Base-by-base conservation (phyloP, 2,329 filamentous ascomycete species). In the Aspergillus thermomutatus region DNA sequence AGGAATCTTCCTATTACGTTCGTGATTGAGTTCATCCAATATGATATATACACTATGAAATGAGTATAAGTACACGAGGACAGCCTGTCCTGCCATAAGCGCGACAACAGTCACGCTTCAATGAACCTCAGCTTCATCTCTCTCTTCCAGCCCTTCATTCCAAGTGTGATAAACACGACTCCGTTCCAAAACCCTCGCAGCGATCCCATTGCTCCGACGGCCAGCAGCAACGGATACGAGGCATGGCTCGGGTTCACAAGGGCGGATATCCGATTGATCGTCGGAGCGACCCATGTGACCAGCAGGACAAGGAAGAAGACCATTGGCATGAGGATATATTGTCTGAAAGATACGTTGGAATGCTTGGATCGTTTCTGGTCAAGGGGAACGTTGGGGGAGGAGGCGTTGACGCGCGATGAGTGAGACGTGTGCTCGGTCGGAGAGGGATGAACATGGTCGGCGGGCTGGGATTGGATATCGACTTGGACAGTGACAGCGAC, bases 151-250 rank as follows among this genome's bases (percentile, higher is more conserved):
- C 64, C 62, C 52, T 72, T 76, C 54, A 78, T 76, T 0, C 71
- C 72, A 25, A 76, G 66, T 1, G 69, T 66, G 4, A 75, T 57
- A 53, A 75, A 75, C 1, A 77, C 71, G 14, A 76, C 60, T 0
- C 72, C 71, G 53, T 75, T 75, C 72, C 72, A 75, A 52, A 75
- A 74, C 8, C 72, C 72, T 1, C 72, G 63, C 31, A 76, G 58
- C 0, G 72, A 74, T 1, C 72, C 72, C 9, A 72, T 68, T 1
- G 66, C 60, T 23, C 70, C 72, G 17, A 75, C 73, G 21, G 66
- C 64, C 1, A 75, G 26, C 27, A 73, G 57, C 6, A 75, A 64
- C 4, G 67, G 60, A 28, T 66, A 73, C 1, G 69, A 71, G 11
- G 60, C 58, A 17, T 66, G 66, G 2, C 50, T 46, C 0, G 68